phyloP scores from a whole-genome alignment of 257 asterid species.

The Gentiana straminea region DNA sequence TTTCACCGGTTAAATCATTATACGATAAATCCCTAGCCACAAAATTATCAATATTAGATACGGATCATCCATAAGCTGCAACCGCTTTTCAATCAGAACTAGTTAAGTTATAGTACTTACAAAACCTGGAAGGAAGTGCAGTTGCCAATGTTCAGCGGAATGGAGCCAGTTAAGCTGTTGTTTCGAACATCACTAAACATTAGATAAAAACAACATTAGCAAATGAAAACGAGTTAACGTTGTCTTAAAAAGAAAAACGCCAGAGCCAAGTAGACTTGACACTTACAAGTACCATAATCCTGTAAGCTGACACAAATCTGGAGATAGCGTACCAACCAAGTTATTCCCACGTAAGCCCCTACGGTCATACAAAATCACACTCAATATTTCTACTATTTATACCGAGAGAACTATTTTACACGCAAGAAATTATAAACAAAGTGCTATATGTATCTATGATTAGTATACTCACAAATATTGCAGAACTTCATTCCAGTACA shows the following conservation, averaged over 20 bases:
- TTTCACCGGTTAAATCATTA: conserved; percentile 65
- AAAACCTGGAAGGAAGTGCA: conserved; percentile 97
- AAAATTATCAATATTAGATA: neutral
- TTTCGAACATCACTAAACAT: conserved; percentile 81
- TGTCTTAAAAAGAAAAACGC: neutral
- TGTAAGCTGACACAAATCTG: conserved; percentile 92
- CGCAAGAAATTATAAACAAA: neutral
- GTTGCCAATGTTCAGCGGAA: conserved; percentile 80
- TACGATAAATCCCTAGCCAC: conserved; percentile 81
- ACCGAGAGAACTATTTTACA: too few relatives aligned
- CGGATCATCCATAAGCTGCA: neutral
- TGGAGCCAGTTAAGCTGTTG: conserved; percentile 81
- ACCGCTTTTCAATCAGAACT: neutral
- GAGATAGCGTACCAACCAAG: conserved; percentile 74
- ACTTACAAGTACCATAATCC: conserved; percentile 99
- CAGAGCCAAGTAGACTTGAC: neutral
- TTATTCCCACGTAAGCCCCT: conserved; percentile 93
- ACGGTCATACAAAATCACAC: neutral
- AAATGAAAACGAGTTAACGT: neutral
- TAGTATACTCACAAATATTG: conserved; percentile 64
- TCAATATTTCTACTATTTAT: neutral
- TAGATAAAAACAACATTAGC: neutral
- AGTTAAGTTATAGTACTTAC: conserved; percentile 46
- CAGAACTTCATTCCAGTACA: conserved; percentile 94
- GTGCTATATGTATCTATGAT: neutral